Conservation (phyloP, 2,329 filamentous ascomycete genomes). For the Clonostachys rosea region DNA sequence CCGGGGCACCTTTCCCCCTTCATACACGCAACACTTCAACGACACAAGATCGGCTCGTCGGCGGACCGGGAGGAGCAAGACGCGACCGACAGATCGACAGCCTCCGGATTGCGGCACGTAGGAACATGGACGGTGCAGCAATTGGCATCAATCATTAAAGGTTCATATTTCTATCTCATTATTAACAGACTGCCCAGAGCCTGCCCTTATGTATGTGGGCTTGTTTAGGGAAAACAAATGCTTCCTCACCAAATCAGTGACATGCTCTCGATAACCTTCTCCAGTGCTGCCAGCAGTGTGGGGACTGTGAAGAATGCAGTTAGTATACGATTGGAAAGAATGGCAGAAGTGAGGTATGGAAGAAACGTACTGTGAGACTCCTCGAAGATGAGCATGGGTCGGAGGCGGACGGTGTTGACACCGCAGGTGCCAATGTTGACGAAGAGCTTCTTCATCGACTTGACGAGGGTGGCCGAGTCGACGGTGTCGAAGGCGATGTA, state of each 20-base stretch:
- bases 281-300: conserved; percentile 16
- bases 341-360: neutral
- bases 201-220: too few species aligned
- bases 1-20: too few species aligned
- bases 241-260: conserved; percentile 5
- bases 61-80: too few species aligned
- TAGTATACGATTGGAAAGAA: neutral
- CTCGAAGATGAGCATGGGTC: conserved; percentile 81
- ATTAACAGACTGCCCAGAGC: too few species aligned
- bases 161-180: too few species aligned
- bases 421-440: conserved; percentile 76
- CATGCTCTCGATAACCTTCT: conserved; percentile 17
- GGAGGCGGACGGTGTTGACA: conserved; percentile 62
- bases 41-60: too few species aligned
- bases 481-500: conserved; percentile 79
- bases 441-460: conserved; percentile 65
- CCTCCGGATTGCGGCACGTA: too few species aligned
- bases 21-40: too few species aligned
- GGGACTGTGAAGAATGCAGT: conserved; percentile 8
- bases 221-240: too few species aligned
- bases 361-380: conserved; percentile 55
- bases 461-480: conserved; percentile 63
- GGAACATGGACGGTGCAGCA: too few species aligned
- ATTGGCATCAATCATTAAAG: too few species aligned
- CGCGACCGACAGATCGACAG: too few species aligned